Evolutionary conservation across 176 grass and related monocot genomes (phyloP).

Genomic region (Oryza australiensis): DNA sequence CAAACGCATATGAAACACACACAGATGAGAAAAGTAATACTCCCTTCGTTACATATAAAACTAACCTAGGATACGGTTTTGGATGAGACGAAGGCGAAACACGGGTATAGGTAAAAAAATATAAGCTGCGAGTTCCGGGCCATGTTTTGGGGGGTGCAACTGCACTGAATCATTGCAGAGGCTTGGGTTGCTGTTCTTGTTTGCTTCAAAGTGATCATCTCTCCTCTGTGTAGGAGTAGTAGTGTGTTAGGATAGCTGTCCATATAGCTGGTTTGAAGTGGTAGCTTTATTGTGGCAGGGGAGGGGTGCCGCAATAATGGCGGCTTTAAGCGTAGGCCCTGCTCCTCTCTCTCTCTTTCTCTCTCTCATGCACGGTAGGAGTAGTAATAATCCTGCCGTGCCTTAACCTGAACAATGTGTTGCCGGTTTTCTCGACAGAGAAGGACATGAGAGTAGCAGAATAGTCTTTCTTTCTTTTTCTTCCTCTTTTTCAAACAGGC

Average conservation of each 20-base stretch:
- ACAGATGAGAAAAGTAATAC: background rate
- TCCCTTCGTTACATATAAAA: no score
- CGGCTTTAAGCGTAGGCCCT: background rate
- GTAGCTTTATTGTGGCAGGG: background rate
- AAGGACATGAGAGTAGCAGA: background rate
- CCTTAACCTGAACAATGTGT: background rate
- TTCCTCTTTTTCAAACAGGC: background rate
- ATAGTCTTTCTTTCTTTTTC: background rate
- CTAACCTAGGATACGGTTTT: no score
- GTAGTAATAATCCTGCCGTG: background rate
- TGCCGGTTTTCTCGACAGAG: background rate
- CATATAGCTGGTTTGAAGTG: background rate
- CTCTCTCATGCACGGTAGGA: background rate
- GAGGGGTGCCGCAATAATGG: background rate
- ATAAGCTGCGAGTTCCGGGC: slow-evolving; percentile 9
- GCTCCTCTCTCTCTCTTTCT: background rate
- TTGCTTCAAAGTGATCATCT: slow-evolving; percentile 35
- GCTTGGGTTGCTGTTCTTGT: background rate
- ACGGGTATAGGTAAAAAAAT: slow-evolving; percentile 16
- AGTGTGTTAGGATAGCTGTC: background rate
- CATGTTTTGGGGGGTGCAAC: slow-evolving; percentile 26
- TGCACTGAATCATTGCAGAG: slow-evolving; percentile 48
- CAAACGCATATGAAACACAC: background rate
- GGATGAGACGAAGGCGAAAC: no score
- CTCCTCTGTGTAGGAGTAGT: background rate